Percentiles rank a stretch among this genome's conserved stretches.
Conservation (phyloP, 495 filamentous ascomycete genomes). For the Tuber aestivum region DNA sequence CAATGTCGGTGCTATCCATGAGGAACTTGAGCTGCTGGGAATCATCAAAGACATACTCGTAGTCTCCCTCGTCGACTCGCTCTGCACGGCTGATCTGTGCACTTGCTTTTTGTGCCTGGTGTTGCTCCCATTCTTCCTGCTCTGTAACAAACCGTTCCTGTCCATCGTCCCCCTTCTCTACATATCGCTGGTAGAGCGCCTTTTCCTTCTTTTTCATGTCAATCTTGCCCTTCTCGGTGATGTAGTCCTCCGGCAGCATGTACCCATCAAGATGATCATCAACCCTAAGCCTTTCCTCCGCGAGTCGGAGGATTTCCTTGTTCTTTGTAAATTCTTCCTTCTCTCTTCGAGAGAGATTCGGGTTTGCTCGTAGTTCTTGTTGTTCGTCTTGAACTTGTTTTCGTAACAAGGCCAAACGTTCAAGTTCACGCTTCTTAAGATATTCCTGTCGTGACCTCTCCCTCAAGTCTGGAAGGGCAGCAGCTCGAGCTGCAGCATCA, state of each 20-base stretch:
- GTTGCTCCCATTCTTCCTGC: constrained; percentile 91
- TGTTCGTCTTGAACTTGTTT: constrained; percentile 91
- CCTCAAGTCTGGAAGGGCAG: constrained; percentile 68
- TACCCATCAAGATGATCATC: constrained; percentile 93
- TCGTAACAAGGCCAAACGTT: constrained; percentile 74
- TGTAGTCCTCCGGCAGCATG: constrained; percentile 88
- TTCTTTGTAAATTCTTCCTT: constrained; percentile 89
- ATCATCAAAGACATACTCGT: constrained; percentile 92
- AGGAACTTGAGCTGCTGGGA: constrained; percentile 82
- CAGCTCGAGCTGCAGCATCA: constrained; percentile 56
- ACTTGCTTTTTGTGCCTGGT: constrained; percentile 84
- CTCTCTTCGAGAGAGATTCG: constrained; percentile 66
- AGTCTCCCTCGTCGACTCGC: constrained; percentile 75
- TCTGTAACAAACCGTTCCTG: constrained; percentile 89
- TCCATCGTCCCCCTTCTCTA: constrained; percentile 80
- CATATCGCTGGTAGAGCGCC: constrained; percentile 82
- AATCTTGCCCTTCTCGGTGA: constrained; percentile 85
- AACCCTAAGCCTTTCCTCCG: constrained; percentile 79
- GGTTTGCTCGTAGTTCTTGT: constrained; percentile 71
- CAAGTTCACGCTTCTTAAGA: constrained; percentile 81
- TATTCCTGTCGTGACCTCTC: constrained; percentile 86
- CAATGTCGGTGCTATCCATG: constrained; percentile 51
- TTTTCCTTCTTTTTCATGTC: constrained; percentile 85
- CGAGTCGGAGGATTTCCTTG: constrained; percentile 74
- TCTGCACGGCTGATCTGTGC: constrained; percentile 70